These are phyloP conservation scores for Dendrobium catenatum DNA, from an alignment of 106 monocot genomes.

Conservation along the genomic window DNA sequence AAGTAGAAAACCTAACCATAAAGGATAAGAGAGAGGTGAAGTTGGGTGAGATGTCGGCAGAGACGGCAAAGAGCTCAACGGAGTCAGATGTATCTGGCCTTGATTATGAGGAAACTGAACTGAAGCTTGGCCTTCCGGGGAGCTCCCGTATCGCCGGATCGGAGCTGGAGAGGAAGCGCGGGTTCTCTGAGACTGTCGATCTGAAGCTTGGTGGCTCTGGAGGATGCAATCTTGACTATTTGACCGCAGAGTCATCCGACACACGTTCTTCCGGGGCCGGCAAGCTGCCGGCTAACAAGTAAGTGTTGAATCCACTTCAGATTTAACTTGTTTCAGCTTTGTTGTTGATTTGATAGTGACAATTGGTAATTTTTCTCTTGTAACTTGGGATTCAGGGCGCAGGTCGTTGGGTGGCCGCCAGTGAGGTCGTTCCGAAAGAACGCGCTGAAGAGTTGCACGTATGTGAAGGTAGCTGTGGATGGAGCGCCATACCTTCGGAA, in stretches of 20 bases:
- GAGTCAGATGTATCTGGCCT: conserved; percentile 44
- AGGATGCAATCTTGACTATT: conserved; percentile 10
- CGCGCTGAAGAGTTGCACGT: conserved; percentile 58
- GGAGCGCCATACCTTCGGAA: conserved; percentile 96
- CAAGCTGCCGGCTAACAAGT: conserved; percentile 57
- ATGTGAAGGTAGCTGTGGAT: conserved; percentile 93
- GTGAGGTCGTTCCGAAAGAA: conserved; percentile 74
- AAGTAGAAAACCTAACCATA: conserved; percentile 5
- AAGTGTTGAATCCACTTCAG: not conserved
- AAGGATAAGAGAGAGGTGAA: not conserved
- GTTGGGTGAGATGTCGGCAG: conserved; percentile 33
- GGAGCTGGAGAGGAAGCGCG: conserved; percentile 54
- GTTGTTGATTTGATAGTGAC: not conserved
- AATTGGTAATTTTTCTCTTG: not conserved
- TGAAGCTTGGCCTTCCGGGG: conserved; percentile 48
- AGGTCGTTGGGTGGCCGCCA: conserved; percentile 94
- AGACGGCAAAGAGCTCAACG: conserved; percentile 58
- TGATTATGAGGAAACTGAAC: conserved; percentile 65
- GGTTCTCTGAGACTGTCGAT: conserved; percentile 37
- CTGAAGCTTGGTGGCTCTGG: conserved; percentile 18
- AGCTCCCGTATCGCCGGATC: conserved; percentile 15
- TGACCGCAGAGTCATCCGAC: conserved; percentile 16
- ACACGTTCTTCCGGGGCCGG: conserved; percentile 14
- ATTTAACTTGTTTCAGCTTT: not conserved
- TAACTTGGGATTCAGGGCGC: conserved; percentile 35